A percentile compares a stretch with the other conserved stretches of the same genome.
These are phyloP conservation scores for Oligophagozyma castellii DNA, from an alignment of 1,139 yeast genomes.

Conservation along the genomic window DNA sequence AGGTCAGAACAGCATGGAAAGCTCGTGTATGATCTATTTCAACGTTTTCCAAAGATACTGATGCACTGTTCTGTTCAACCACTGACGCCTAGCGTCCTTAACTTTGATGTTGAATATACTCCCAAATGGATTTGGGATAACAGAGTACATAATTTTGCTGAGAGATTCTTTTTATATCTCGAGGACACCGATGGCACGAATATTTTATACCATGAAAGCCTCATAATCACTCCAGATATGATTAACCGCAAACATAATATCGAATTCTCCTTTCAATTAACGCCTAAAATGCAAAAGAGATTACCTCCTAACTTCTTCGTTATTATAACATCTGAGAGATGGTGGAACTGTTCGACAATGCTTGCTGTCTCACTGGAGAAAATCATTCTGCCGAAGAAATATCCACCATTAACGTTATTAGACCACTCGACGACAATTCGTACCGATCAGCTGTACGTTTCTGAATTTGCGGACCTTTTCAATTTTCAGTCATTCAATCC, in stretches of 20 bases:
- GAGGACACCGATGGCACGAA: constrained; percentile 79
- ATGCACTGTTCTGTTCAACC: constrained; percentile 60
- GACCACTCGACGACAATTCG: constrained; percentile 1
- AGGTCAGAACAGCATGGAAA: constrained; percentile 58
- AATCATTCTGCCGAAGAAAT: constrained; percentile 51
- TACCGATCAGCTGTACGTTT: constrained; percentile 18
- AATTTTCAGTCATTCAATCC: constrained; percentile 30
- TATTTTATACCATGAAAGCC: constrained; percentile 44
- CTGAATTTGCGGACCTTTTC: constrained; percentile 24
- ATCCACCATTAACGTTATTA: constrained; percentile 28
- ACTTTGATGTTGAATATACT: constrained; percentile 49
- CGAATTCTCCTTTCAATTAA: constrained; percentile 49
- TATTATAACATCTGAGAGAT: constrained; percentile 59
- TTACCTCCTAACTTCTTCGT: constrained; percentile 69
- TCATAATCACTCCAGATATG: constrained; percentile 37
- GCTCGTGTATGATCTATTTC: constrained; percentile 44
- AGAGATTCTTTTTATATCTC: constrained; percentile 53
- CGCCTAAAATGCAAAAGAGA: constrained; percentile 29
- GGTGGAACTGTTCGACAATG: constrained; percentile 67
- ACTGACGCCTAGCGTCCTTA: constrained; percentile 50
- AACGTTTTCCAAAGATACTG: constrained; percentile 57
- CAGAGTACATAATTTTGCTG: constrained; percentile 46
- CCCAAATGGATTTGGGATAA: constrained; percentile 75
- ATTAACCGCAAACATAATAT: constrained; percentile 41
- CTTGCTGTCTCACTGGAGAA: constrained; percentile 46